Evolutionary conservation across 2,329 filamentous ascomycete genomes (phyloP), one percentile per base, ranked within the genome.

Genomic region (Trichoderma koningiopsis): DNA sequence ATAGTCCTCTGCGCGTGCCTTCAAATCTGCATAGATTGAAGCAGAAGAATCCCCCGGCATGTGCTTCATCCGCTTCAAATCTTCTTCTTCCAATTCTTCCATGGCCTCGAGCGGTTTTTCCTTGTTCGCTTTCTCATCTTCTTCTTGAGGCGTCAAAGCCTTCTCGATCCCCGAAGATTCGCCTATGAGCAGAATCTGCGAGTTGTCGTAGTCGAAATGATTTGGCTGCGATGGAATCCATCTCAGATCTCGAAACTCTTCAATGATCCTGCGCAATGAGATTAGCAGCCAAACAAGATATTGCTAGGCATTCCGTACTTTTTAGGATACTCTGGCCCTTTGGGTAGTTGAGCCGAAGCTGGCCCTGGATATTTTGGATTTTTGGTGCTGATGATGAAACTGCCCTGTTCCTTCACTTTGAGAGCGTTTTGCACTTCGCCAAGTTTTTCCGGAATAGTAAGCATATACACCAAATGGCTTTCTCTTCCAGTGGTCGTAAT

Each of bases 181-280:
- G 7, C 94, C 93, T 56, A 97, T 90, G 68, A 97, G 84, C 11
- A 97, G 81, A 66, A 97, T 85, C 76, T 97, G 92, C 0, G 91
- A 87, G 72, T 92, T 91, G 40, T 85, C 85, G 75, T 92, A 93
- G 74, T 95, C 86, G 3, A 97, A 83, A 73, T 94, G 89, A 69
- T 91, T 87, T 0, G 93, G 92, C 72, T 90, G 84, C 0, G 92
- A 84, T 0, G 92, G 88, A 68, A 89, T 84, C 94, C 94, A 97
- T 56, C 92, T 88, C 2, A 91, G 83, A 7, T 87, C 85, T 19
- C 85, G 82, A 75, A 97, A 97, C 71, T 92, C 91, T 2, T 93
- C 86, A 35, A 89, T 83, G 27, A 96, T 82, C 47, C 89, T 91
- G 68, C 22, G 75, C 66, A 5, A 13, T 13, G 7, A 49, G 10